These are phyloP conservation scores for Pouteria glomerata DNA, from an alignment of 148 eudicot species.

Conservation along the genomic window DNA sequence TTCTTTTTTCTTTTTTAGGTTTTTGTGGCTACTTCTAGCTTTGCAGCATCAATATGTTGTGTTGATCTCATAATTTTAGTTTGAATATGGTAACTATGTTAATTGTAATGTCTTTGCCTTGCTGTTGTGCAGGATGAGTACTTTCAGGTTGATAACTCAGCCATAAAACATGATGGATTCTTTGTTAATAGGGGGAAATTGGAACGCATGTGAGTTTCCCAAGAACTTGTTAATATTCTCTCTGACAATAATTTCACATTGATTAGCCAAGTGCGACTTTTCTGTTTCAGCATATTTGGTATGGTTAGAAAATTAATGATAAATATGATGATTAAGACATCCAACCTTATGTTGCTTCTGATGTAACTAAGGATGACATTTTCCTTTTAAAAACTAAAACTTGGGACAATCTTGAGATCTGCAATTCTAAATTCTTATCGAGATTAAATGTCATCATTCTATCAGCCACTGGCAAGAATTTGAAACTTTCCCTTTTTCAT, in stretches of 20 bases:
- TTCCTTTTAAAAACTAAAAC: no score
- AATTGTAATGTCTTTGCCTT: not conserved
- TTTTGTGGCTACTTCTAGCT: not conserved
- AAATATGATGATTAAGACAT: not conserved
- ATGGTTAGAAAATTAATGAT: not conserved
- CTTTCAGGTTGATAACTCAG: constrained; percentile 96
- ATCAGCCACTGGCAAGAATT: not conserved
- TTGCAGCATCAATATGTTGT: constrained; percentile 8
- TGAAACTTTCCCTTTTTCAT: not conserved
- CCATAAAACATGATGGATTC: constrained; percentile 94
- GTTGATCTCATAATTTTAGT: not conserved
- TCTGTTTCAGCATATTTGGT: not conserved
- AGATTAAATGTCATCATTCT: not conserved
- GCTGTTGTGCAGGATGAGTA: constrained; percentile 79
- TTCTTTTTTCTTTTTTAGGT: no score
- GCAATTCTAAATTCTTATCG: no score
- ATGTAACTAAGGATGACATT: not conserved
- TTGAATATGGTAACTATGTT: not conserved
- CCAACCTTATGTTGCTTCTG: not conserved
- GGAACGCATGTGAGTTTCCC: constrained; percentile 72
- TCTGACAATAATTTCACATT: not conserved
- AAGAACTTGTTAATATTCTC: constrained; percentile 7
- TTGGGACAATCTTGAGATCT: no score
- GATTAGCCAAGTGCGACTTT: not conserved
- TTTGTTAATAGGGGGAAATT: constrained; percentile 90